Evolutionary conservation across 768 basidiomycete species (phyloP).

Genomic region (Cystobasidium ongulense): DNA sequence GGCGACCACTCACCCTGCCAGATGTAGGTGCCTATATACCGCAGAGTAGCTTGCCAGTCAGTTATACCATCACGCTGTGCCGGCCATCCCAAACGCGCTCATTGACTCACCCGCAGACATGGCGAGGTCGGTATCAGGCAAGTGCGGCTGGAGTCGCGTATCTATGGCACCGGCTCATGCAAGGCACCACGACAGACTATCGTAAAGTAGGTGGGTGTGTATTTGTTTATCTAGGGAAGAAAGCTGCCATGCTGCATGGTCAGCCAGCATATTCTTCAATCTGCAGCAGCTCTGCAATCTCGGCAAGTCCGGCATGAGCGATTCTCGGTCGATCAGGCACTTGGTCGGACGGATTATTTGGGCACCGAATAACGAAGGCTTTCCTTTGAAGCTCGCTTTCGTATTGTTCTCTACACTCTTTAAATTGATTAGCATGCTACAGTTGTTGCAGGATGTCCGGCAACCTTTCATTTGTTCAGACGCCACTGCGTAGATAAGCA

Average conservation of each 20-base stretch:
- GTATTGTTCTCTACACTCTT: too few relatives aligned
- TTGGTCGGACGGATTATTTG: too few relatives aligned
- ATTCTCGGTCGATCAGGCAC: background rate
- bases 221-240: too few relatives aligned
- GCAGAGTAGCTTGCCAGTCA: background rate
- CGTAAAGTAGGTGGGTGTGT: too few relatives aligned
- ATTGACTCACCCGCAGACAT: constrained; percentile 26
- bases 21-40: background rate
- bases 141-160: background rate
- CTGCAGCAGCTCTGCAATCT: too few relatives aligned
- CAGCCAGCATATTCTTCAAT: too few relatives aligned
- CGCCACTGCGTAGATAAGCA: constrained; percentile 51
- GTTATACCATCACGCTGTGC: too few relatives aligned
- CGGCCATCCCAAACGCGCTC: background rate
- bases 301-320: background rate
- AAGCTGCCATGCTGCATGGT: too few relatives aligned
- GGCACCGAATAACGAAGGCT: too few relatives aligned
- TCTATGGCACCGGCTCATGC: background rate
- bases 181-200: background rate
- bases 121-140: background rate
- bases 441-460: too few relatives aligned
- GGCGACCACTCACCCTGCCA: constrained; percentile 9
- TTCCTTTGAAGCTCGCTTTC: background rate
- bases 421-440: too few relatives aligned
- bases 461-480: background rate